Conservation (phyloP, 2,329 filamentous ascomycete genomes). For the Fusarium sp. region DNA sequence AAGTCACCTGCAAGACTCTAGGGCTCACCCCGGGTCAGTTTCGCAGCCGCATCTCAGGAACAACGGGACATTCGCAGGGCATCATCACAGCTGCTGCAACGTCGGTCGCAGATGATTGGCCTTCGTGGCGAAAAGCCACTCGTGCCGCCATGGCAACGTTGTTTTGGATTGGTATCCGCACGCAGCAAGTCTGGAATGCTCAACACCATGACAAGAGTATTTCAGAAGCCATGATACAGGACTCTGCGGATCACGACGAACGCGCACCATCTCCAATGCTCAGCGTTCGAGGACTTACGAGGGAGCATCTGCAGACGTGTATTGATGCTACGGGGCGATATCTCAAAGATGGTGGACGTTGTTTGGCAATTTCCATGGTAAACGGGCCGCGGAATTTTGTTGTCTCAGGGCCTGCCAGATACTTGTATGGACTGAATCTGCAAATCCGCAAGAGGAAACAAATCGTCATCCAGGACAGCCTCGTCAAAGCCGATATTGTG, state of each 20-base stretch:
- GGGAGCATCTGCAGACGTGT: conserved; percentile 7
- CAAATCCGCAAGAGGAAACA: conserved; percentile 19
- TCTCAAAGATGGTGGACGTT: neutral
- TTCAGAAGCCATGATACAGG: conserved; percentile 18
- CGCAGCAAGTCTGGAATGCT: conserved; percentile 13
- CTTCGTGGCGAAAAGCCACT: conserved; percentile 12
- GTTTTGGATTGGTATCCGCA: conserved; percentile 20
- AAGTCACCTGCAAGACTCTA: conserved; percentile 14
- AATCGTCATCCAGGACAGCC: neutral
- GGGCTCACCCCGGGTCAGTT: conserved; percentile 16
- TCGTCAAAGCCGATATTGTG: neutral
- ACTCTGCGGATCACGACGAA: conserved; percentile 14
- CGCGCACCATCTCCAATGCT: conserved; percentile 16
- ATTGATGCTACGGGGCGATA: conserved; percentile 10
- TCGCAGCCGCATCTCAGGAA: conserved; percentile 10
- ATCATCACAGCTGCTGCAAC: conserved; percentile 15
- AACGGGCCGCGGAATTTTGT: conserved; percentile 16
- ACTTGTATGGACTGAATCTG: conserved; percentile 16
- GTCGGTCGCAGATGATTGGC: conserved; percentile 4
- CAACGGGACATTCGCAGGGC: conserved; percentile 20
- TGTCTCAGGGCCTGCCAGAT: conserved; percentile 12
- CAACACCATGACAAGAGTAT: neutral
- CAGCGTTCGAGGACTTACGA: conserved; percentile 7
- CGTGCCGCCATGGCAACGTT: conserved; percentile 7
- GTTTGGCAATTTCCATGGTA: conserved; percentile 4